phyloP scores from a whole-genome alignment of 257 asterid species.

The Rhazya stricta region DNA sequence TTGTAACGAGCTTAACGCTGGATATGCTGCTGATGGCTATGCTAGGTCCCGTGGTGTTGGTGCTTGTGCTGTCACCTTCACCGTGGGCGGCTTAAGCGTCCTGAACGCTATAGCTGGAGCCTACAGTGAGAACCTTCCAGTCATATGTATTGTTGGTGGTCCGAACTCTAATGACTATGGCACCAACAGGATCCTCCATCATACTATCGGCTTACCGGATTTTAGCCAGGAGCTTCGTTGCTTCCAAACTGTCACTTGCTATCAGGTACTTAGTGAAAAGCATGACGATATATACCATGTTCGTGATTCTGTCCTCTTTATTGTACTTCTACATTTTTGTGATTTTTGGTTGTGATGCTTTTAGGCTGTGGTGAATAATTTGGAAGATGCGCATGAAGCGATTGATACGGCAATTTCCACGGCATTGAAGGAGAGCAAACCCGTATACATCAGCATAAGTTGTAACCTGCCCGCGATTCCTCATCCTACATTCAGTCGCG shows the following conservation, averaged over 20 bases:
- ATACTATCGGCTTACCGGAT: constrained; percentile 80
- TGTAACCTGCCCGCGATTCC: constrained; percentile 73
- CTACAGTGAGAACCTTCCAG: constrained; percentile 78
- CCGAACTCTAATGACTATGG: constrained; percentile 83
- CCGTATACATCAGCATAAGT: constrained; percentile 70
- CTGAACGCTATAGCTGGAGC: constrained; percentile 88
- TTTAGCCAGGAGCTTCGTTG: constrained; percentile 82
- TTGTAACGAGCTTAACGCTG: constrained; percentile 89
- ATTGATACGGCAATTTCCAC: constrained; percentile 79
- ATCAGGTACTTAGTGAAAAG: constrained; percentile 40
- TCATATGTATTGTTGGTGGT: constrained; percentile 78
- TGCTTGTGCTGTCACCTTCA: constrained; percentile 77
- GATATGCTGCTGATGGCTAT: constrained; percentile 81
- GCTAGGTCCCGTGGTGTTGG: constrained; percentile 90
- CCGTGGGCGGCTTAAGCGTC: constrained; percentile 78
- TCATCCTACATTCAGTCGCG: constrained; percentile 64
- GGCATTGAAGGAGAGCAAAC: constrained; percentile 80
- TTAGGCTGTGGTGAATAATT: constrained; percentile 74
- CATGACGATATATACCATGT: background rate
- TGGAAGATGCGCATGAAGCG: constrained; percentile 82
- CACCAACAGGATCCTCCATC: constrained; percentile 65
- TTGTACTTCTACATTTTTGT: background rate
- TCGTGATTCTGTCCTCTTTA: background rate
- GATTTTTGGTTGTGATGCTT: constrained; percentile 14
- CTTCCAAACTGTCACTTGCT: constrained; percentile 79